A percentile compares a stretch with the other conserved stretches of the same genome.
phyloP scores from a whole-genome alignment of 495 filamentous ascomycete species.

The Lasiosphaeria miniovina region DNA sequence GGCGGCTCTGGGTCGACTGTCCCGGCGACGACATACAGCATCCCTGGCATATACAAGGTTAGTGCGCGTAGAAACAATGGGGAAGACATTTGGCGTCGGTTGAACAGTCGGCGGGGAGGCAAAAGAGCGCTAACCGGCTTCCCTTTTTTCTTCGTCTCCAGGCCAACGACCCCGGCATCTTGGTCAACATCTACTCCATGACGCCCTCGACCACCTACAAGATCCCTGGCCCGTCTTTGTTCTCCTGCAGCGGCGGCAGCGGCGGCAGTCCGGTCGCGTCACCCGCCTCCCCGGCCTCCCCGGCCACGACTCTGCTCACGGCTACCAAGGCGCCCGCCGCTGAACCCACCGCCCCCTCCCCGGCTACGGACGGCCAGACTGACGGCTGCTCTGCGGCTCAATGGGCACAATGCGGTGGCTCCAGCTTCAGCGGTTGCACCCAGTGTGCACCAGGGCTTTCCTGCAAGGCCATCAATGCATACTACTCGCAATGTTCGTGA shows the following conservation, averaged over 20 bases:
- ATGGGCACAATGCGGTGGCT: slow-evolving; percentile 51
- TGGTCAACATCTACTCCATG: slow-evolving; percentile 41
- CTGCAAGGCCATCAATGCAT: slow-evolving; percentile 43
- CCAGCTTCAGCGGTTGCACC: slow-evolving; percentile 46
- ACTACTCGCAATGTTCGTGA: slow-evolving; percentile 44
- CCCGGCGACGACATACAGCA: slow-evolving; percentile 35
- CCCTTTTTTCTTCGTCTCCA: neutral
- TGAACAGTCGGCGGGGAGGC: no score
- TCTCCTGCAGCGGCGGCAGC: slow-evolving; percentile 28
- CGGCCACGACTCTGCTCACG: slow-evolving; percentile 25
- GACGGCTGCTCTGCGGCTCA: slow-evolving; percentile 28
- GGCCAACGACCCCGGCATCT: slow-evolving; percentile 35
- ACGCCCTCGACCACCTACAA: slow-evolving; percentile 26
- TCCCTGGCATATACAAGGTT: slow-evolving; percentile 45
- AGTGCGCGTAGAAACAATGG: neutral
- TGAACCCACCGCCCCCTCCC: slow-evolving; percentile 11
- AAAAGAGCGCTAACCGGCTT: no score
- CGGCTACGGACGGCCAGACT: neutral
- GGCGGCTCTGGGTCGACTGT: slow-evolving; percentile 36
- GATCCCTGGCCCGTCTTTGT: slow-evolving; percentile 34
- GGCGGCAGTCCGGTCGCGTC: slow-evolving; percentile 22
- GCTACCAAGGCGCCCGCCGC: slow-evolving; percentile 8
- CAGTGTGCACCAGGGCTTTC: slow-evolving; percentile 39
- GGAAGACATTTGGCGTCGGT: no score
- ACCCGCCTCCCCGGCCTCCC: slow-evolving; percentile 22